phyloP scores from a whole-genome alignment of 768 basidiomycete genomes.

The Melanogaster broomeanus region DNA sequence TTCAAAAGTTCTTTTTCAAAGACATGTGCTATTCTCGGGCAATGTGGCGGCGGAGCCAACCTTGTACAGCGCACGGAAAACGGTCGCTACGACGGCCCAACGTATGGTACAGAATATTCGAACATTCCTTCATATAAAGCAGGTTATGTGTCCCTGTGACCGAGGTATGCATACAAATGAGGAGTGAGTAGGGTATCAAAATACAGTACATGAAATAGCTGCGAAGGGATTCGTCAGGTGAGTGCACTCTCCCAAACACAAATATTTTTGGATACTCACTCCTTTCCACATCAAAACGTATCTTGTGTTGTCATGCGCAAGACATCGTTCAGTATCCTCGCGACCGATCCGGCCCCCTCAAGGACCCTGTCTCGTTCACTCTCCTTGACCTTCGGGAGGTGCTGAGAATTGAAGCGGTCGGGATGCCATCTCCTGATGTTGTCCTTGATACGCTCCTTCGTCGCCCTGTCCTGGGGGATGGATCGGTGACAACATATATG shows the following conservation, averaged over 20 bases:
- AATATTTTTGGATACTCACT: constrained; percentile 21
- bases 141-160: constrained; percentile 12
- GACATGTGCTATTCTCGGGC: constrained; percentile 1
- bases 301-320: constrained; percentile 51
- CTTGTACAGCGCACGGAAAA: neutral
- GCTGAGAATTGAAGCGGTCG: constrained; percentile 76
- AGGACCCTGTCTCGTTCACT: constrained; percentile 66
- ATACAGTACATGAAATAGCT: constrained; percentile 24
- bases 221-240: constrained; percentile 1
- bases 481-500: constrained; percentile 61
- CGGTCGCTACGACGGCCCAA: neutral
- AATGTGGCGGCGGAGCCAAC: neutral
- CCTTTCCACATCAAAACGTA: constrained; percentile 32
- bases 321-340: constrained; percentile 70
- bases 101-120: constrained; percentile 17
- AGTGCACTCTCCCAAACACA: constrained; percentile 2
- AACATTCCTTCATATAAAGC: constrained; percentile 15
- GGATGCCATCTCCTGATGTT: constrained; percentile 80
- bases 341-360: constrained; percentile 73
- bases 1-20: too few species aligned
- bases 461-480: constrained; percentile 52
- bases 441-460: constrained; percentile 76
- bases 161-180: constrained; percentile 33
- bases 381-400: constrained; percentile 62
- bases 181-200: constrained; percentile 32